These are phyloP conservation scores for Eucalyptus decipiens DNA, from an alignment of 345 rosid species.

Conservation along the genomic window DNA sequence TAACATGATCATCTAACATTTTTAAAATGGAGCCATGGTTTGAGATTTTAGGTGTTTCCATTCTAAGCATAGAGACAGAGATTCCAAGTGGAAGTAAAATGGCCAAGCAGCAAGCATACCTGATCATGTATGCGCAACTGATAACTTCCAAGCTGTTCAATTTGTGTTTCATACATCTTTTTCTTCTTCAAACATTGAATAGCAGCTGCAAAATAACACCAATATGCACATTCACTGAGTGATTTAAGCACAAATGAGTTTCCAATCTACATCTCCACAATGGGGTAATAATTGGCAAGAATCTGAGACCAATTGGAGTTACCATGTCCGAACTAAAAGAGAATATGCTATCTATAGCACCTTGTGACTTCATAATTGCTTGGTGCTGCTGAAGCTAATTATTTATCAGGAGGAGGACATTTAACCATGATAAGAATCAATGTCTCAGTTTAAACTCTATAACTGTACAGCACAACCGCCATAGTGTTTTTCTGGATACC, in stretches of 20 bases:
- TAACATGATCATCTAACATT: constrained; percentile 24
- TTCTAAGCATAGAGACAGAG: not conserved
- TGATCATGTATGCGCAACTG: constrained; percentile 37
- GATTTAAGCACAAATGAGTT: not conserved
- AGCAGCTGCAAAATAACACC: constrained; percentile 13
- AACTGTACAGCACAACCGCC: not conserved
- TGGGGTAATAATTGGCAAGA: not conserved
- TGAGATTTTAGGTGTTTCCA: not conserved
- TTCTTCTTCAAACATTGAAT: constrained; percentile 38
- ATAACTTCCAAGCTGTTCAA: constrained; percentile 28
- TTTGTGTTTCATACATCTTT: constrained; percentile 28
- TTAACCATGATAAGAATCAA: not conserved
- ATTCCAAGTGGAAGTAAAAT: not conserved
- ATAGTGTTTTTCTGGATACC: not conserved
- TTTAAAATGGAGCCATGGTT: not conserved
- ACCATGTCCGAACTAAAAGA: not conserved
- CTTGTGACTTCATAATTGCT: not conserved
- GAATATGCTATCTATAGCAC: not conserved
- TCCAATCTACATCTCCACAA: not conserved
- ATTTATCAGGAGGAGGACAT: not conserved
- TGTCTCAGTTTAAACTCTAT: not conserved
- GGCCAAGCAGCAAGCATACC: not conserved
- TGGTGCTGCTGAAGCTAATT: not conserved
- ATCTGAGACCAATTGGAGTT: not conserved
- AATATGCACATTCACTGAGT: not conserved